These are phyloP conservation scores for Phialophora chinensis DNA, from an alignment of 2,329 filamentous ascomycete genomes.

Conservation along the genomic window DNA sequence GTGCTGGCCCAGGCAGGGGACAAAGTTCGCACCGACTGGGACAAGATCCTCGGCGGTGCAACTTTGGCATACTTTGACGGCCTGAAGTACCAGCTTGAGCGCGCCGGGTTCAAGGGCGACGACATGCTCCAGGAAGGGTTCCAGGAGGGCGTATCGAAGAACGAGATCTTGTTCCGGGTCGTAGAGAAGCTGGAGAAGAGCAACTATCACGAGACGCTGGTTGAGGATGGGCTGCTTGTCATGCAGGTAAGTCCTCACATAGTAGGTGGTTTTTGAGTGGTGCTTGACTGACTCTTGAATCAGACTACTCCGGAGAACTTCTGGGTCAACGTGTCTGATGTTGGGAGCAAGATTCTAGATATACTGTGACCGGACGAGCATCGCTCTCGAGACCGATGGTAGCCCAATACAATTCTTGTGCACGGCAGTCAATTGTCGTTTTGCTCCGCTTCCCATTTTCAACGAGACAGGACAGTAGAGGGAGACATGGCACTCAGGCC, in stretches of 20 bases:
- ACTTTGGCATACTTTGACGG: constrained; percentile 43
- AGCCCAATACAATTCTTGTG: too few species aligned
- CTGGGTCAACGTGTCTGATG: constrained; percentile 47
- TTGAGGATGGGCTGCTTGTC: constrained; percentile 59
- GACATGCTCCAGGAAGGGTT: constrained; percentile 53
- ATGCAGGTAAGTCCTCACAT: constrained; percentile 43
- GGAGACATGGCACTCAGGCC: too few species aligned
- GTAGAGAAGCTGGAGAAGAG: constrained; percentile 54
- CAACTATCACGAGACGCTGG: constrained; percentile 54
- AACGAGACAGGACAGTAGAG: too few species aligned
- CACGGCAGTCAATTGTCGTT: not conserved
- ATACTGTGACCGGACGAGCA: not conserved
- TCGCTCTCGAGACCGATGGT: not conserved
- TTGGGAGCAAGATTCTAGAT: constrained; percentile 23
- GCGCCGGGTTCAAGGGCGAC: constrained; percentile 44
- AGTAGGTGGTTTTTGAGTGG: too few species aligned
- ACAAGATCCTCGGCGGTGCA: constrained; percentile 52
- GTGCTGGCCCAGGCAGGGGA: constrained; percentile 43
- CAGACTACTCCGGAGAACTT: constrained; percentile 49
- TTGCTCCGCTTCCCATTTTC: not conserved
- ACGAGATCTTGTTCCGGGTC: constrained; percentile 54
- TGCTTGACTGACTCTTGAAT: constrained; percentile 3
- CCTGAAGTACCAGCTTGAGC: constrained; percentile 41
- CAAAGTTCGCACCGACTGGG: constrained; percentile 50
- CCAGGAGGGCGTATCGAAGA: constrained; percentile 54